These are phyloP conservation scores for Salix suchowensis DNA, from an alignment of 345 rosid genomes.

Conservation along the genomic window DNA sequence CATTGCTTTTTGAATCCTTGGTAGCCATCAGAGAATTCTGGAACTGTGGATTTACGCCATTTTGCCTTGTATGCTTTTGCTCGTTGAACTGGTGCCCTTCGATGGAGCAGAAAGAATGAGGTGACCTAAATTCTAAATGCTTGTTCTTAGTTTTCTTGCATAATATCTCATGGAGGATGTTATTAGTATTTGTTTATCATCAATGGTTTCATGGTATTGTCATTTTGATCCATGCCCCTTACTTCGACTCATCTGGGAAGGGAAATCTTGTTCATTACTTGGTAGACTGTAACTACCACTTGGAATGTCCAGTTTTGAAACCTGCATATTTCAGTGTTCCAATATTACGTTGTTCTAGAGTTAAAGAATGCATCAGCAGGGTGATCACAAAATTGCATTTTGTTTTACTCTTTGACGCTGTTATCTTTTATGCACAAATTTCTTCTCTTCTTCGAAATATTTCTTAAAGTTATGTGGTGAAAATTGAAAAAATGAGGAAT, in stretches of 20 bases:
- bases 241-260: background rate
- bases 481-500: background rate
- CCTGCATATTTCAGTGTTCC: background rate
- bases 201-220: background rate
- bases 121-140: conserved; percentile 27
- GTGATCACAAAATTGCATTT: background rate
- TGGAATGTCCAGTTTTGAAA: background rate
- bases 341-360: background rate
- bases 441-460: background rate
- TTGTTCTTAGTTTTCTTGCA: conserved; percentile 4
- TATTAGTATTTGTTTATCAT: background rate
- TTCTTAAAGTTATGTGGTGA: background rate
- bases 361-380: background rate
- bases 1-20: conserved; percentile 9
- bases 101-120: conserved; percentile 95
- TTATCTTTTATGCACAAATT: background rate
- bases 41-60: conserved; percentile 66
- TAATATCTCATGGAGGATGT: background rate
- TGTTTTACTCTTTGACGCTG: background rate
- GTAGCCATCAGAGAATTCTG: conserved; percentile 76
- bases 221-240: background rate
- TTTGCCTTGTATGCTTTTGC: conserved; percentile 91
- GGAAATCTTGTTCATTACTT: background rate
- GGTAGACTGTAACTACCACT: background rate
- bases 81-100: conserved; percentile 61